A percentile compares a stretch with the other conserved stretches of the same genome.
Conservation (phyloP, 106 monocot species). For the Chionographis japonica region DNA sequence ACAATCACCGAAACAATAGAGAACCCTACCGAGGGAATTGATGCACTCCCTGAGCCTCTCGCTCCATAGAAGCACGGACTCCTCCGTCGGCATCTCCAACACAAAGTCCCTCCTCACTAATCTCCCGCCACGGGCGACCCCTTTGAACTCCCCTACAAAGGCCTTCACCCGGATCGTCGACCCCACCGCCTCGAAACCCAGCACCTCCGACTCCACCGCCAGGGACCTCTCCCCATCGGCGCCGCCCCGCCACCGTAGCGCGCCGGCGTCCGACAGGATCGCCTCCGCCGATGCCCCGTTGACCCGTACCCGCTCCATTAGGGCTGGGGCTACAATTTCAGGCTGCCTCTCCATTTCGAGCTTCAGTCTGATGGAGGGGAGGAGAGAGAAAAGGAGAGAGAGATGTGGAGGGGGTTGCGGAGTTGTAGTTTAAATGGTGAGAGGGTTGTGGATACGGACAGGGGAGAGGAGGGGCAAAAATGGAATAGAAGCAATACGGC, state of each 20-base stretch:
- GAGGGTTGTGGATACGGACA: too few species aligned
- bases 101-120: constrained; percentile 28
- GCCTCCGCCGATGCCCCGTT: constrained; percentile 15
- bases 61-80: constrained; percentile 8
- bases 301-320: constrained; percentile 1
- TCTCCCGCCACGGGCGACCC: not conserved
- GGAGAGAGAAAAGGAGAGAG: not conserved
- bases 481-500: too few species aligned
- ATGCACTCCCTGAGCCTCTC: constrained; percentile 13
- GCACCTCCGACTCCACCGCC: constrained; percentile 24
- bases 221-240: constrained; percentile 4
- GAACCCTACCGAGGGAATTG: constrained; percentile 25
- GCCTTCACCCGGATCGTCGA: constrained; percentile 11
- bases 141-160: constrained; percentile 1
- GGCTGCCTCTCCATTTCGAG: not conserved
- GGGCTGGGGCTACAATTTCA: not conserved
- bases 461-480: too few species aligned
- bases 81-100: constrained; percentile 19
- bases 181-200: constrained; percentile 28
- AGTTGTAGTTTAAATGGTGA: too few species aligned
- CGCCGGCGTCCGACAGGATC: constrained; percentile 3
- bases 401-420: too few species aligned
- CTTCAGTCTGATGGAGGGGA: too few species aligned
- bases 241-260: constrained; percentile 14
- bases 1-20: not conserved